Evolutionary conservation across 306 rosid species (phyloP), one percentile per base, ranked within the genome.

Genomic region (Bauhinia variegata): DNA sequence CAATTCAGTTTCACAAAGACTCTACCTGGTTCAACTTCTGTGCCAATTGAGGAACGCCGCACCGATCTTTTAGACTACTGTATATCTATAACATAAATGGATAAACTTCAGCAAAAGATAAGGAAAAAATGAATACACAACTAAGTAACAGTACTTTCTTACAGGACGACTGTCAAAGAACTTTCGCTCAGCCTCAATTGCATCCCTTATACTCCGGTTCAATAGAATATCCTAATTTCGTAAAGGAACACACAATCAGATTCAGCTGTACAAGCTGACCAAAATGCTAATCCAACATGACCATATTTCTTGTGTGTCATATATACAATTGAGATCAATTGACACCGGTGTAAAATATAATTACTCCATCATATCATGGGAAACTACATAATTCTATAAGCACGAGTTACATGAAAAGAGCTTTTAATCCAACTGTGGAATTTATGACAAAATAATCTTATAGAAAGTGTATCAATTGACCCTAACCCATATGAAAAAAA

Each of bases 1-100:
- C 71, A 55, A 38, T 16, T n/a, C n/a, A n/a, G n/a, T n/a, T n/a
- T n/a, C n/a, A n/a, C n/a, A n/a, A n/a, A n/a, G n/a, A 60, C 51
- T 66, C 42, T 82, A 95, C 99, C 97, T 95, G 96, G 80, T 95
- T 95, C 87, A 95, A 85, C 76, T 77, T 90, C 81, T 95, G 90
- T 48, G 99, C 99, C 72, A 95, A 82, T 62, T 86, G 99, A 63
- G 99, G 99, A 78, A 95, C 80, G 14, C 99, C 99, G 32, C 99
- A 95, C 49, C 92, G 85, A 74, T 90, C 99, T 56, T 92, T 92
- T 52, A 95, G 86, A 67, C 89, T 84, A 13, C 83, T 89, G 85
- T 95, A 95, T 14, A 95, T 92, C 99, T 95, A 60, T 52, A 71
- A 65, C 34, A 79, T 55, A 56, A 77, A 69, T 47, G 28, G 58